Percentiles rank a stretch among this genome's conserved stretches.
Evolutionary conservation across 768 basidiomycete species (phyloP).

Genomic region (Kondoa subrosea): DNA sequence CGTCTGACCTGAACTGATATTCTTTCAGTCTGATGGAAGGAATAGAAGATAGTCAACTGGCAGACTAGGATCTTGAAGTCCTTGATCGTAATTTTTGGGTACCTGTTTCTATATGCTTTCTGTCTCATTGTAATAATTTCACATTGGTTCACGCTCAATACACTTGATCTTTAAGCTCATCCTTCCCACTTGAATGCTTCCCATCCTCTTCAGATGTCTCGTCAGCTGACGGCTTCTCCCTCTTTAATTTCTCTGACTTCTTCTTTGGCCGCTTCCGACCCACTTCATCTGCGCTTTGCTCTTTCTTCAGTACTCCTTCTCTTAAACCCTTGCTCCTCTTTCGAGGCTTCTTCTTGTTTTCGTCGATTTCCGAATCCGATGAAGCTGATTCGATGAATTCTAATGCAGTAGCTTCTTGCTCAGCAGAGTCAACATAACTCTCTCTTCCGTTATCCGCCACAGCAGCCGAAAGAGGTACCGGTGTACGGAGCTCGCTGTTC

Average conservation of each 20-base stretch:
- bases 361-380: no score
- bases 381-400: neutral
- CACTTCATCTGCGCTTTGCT: no score
- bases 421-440: neutral
- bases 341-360: no score
- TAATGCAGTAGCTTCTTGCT: neutral
- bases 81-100: no score
- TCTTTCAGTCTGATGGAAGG: conserved; percentile 5
- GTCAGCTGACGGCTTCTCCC: neutral
- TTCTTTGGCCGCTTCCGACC: neutral
- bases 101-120: no score
- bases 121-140: no score
- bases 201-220: neutral
- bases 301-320: no score
- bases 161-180: no score
- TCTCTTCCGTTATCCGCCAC: neutral
- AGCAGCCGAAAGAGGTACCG: neutral
- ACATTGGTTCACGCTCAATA: no score
- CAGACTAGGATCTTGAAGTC: no score
- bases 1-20: neutral
- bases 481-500: neutral
- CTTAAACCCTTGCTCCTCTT: no score
- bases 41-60: neutral
- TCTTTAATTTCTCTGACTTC: neutral
- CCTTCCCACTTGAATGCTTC: no score